phyloP scores from a whole-genome alignment of 2,329 filamentous ascomycete species.

The Talaromyces piceae region DNA sequence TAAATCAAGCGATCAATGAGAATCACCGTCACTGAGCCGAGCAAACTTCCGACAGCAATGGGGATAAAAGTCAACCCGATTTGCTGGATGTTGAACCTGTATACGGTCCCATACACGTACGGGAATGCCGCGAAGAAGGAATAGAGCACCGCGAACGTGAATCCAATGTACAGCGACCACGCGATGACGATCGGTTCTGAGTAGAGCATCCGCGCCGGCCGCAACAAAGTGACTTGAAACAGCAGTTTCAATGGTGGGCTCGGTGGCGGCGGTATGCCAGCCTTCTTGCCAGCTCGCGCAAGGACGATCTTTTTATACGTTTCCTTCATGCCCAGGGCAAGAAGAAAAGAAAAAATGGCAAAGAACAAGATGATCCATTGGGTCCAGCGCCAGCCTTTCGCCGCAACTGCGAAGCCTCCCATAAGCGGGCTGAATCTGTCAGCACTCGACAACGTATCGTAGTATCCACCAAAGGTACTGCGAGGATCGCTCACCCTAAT shows the following conservation, averaged over 20 bases:
- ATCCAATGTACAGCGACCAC: conserved; percentile 15
- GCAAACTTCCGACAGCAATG: conserved; percentile 61
- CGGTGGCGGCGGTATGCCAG: not conserved
- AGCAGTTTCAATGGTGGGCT: conserved; percentile 1
- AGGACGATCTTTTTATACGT: conserved; percentile 64
- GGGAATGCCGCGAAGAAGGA: conserved; percentile 14
- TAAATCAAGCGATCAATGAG: conserved; percentile 16
- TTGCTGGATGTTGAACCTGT: conserved; percentile 49
- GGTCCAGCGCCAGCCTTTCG: conserved; percentile 45
- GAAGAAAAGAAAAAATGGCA: conserved; percentile 52
- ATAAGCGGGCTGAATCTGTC: conserved; percentile 16
- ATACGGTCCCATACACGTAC: conserved; percentile 47
- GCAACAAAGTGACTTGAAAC: not conserved
- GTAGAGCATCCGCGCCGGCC: conserved; percentile 19
- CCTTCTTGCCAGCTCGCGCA: conserved; percentile 49
- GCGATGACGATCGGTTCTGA: conserved; percentile 18
- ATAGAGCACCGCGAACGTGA: conserved; percentile 20
- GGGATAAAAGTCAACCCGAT: conserved; percentile 49
- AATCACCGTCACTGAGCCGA: conserved; percentile 34
- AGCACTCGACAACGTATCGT: conserved; percentile 41
- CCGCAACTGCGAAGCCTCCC: conserved; percentile 25
- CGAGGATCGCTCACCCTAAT: not conserved
- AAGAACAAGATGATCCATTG: conserved; percentile 60
- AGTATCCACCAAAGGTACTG: too few species aligned
- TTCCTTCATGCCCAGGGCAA: conserved; percentile 53